These are phyloP conservation scores for Maudiozyma humilis DNA, from an alignment of 1,139 yeast genomes.

Conservation along the genomic window DNA sequence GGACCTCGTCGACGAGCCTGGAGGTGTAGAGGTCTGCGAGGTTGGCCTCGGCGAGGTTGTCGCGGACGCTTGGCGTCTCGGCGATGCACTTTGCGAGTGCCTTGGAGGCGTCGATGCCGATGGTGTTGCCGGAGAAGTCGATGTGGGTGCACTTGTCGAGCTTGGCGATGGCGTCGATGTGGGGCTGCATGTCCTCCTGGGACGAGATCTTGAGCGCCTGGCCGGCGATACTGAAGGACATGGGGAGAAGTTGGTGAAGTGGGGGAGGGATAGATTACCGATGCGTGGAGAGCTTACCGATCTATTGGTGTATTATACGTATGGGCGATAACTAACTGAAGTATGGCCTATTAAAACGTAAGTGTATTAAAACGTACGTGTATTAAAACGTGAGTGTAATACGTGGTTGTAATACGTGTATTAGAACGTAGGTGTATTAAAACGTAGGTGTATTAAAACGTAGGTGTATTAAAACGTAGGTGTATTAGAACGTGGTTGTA, in stretches of 20 bases:
- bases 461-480: no score
- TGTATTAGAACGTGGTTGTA: no score
- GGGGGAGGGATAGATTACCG: background rate
- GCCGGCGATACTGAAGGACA: conserved; percentile 55
- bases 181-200: conserved; percentile 62
- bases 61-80: conserved; percentile 36
- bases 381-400: no score
- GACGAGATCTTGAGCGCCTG: conserved; percentile 70
- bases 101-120: conserved; percentile 82
- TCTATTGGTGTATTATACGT: no score
- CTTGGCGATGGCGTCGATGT: conserved; percentile 45
- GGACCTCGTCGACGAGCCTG: conserved; percentile 88
- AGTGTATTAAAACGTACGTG: no score
- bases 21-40: conserved; percentile 93
- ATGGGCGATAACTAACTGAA: no score
- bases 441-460: no score
- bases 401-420: no score
- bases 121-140: conserved; percentile 86
- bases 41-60: conserved; percentile 55
- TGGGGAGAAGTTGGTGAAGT: background rate
- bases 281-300: no score
- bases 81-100: conserved; percentile 55
- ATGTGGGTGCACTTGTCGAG: conserved; percentile 44
- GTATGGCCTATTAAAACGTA: no score
- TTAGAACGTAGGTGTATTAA: no score